Base-by-base conservation (phyloP, 176 grass and related monocot genomes). In the Carex parvula region DNA sequence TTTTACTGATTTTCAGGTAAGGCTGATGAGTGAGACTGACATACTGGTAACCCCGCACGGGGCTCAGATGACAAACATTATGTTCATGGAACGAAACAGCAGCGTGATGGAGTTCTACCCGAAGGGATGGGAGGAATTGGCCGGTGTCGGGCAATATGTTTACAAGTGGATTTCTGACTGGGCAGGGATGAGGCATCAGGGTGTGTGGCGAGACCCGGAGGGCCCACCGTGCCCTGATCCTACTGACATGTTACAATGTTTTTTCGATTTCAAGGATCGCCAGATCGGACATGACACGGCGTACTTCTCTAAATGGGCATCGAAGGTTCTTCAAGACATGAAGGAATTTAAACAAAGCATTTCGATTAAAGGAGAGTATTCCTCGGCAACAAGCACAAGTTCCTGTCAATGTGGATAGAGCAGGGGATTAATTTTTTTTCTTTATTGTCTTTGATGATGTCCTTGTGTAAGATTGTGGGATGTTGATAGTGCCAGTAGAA, bases 41-140 rank as follows among this genome's bases (percentile, higher is more conserved):
- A 86, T 97, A 81, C 63, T 94, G 48, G 79, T 89, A 24, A 89
- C 91, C 1, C 48, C 90, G 3, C 94, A 97, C 6, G 91, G 94
- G 16, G 94, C 90, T 4, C 94, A 92, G 88, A 64, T 97, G 88
- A 86, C 90, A 3, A 97, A 94, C 83, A 18, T 88, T 70, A 6
- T 90, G 24, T 94, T 97, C 68, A 97, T 94, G 94, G 92, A 94
- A 8, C 70, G 82, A 83, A 89, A 83, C 61, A 92, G 86, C 80
- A 94, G 88, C 87, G 8, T 94, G 9, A 92, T 97, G 94, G 94
- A 97, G 58, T 92, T 97, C 64, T 97, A 88, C 80, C 92, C 88
- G 0, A 82, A 88, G 63, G 90, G 94, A 0, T 97, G 94, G 94
- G 83, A 75, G 54, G 82, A 97, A 54, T n/a, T 85, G 5, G 91